Conservation (phyloP, 352 stramenopile genomes). For the Phytophthora vignae region DNA sequence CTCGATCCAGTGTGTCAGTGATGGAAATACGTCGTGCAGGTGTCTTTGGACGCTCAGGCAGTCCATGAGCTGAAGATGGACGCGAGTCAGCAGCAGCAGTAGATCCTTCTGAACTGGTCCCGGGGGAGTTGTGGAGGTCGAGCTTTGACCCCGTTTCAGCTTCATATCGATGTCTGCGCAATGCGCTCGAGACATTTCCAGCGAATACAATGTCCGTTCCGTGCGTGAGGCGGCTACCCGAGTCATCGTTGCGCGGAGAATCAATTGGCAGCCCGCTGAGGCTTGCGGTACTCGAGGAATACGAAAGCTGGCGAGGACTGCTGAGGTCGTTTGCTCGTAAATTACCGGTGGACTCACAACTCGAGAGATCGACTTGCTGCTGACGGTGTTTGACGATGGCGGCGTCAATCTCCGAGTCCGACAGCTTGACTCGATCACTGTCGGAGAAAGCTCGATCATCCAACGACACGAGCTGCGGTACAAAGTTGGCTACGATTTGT, state of each 20-base stretch:
- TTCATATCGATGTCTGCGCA: conserved; percentile 77
- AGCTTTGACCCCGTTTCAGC: conserved; percentile 43
- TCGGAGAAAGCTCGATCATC: conserved; percentile 56
- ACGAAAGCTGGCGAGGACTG: conserved; percentile 39
- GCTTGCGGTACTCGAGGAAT: conserved; percentile 37
- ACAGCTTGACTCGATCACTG: conserved; percentile 49
- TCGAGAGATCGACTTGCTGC: conserved; percentile 1
- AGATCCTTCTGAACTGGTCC: conserved; percentile 2
- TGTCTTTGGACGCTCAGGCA: conserved; percentile 57
- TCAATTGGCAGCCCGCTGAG: conserved; percentile 23
- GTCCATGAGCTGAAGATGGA: conserved; percentile 22
- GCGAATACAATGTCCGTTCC: conserved; percentile 90
- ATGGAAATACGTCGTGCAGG: conserved; percentile 72
- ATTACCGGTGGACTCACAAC: background rate
- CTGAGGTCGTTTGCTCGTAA: conserved; percentile 20
- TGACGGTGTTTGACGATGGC: conserved; percentile 44
- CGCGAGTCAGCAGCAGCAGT: conserved; percentile 7
- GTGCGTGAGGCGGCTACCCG: conserved; percentile 87
- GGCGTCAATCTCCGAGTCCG: conserved; percentile 59
- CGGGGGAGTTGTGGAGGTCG: background rate
- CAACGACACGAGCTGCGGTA: conserved; percentile 73
- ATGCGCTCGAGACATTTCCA: conserved; percentile 86
- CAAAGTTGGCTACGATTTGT: conserved; percentile 70
- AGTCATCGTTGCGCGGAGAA: conserved; percentile 50
- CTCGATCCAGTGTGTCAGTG: conserved; percentile 80